Base-by-base conservation (phyloP, 164 flowering plant species). In the Buxus sempervirens region DNA sequence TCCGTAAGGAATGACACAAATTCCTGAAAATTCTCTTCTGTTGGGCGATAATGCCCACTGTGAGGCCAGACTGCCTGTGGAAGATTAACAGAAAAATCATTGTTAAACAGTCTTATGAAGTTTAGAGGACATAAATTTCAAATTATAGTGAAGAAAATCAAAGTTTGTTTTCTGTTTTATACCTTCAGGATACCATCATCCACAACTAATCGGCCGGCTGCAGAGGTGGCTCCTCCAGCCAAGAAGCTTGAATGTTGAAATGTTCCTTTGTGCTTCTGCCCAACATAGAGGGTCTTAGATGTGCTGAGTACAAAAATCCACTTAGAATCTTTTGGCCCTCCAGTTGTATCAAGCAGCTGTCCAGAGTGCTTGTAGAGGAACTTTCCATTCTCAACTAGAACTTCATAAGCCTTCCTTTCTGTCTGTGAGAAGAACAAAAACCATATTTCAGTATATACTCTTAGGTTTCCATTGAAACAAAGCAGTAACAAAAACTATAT, bases 281-380 rank as follows among this genome's bases (percentile, higher is more conserved):
- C 97, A 45, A 95, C 85, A 64, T 92, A 90, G 78, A 95, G 73
- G 16, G 67, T 76, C 76, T 82, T 90, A 1, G 91, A 88, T 63
- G 90, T 83, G 79, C 98, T 89, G 1, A 95, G 88, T 9, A 95
- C 98, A 82, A 95, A 95, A 45, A 95, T 95, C 98, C 98, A 95
- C 73, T 92, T 95, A 12, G 80, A 64, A 73, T 85, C 92, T 56
- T 69, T 76, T 21, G 85, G 78, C 65, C 81, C 96, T 71, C 58
- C 84, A 28, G 64, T 74, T n/a, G 96, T 90, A 65, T 95, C 79
- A 27, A 95, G 74, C 49, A 84, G 67, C 73, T 81, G 60, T 45
- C 85, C 82, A 16, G 74, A 84, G 49, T 84, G 74, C 81, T 76
- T 88, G 83, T 83, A 86, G 9, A 80, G 1, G 22, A 95, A 78